These are phyloP conservation scores for Elasticomyces elasticus DNA, from an alignment of 495 filamentous ascomycete species.

Conservation along the genomic window DNA sequence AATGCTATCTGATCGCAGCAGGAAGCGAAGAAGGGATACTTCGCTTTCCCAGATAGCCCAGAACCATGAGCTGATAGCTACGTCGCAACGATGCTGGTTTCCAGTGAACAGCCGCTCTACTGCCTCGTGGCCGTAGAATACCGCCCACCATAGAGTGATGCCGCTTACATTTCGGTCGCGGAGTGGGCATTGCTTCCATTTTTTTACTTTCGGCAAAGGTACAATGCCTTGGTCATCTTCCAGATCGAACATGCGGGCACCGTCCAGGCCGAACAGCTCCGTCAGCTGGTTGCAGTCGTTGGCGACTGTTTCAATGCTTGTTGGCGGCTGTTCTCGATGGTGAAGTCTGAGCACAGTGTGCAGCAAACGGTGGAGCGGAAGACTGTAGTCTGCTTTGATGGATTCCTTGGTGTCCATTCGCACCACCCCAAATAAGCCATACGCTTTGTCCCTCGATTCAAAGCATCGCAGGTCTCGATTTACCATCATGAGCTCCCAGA, in stretches of 20 bases:
- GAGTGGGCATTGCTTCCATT: not conserved
- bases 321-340: not conserved
- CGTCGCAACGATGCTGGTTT: too few relatives aligned
- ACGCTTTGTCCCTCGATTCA: not conserved
- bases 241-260: not conserved
- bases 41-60: not conserved
- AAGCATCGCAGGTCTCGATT: not conserved
- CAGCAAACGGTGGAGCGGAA: not conserved
- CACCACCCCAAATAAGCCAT: not conserved
- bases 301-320: not conserved
- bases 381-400: not conserved
- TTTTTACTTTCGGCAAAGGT: not conserved
- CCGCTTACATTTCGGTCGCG: not conserved
- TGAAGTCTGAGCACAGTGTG: not conserved
- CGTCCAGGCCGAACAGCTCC: not conserved
- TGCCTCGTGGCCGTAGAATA: not conserved
- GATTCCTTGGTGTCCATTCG: not conserved
- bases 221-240: not conserved
- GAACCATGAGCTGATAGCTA: not conserved
- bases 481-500: not conserved
- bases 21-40: not conserved
- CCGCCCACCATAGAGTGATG: not conserved
- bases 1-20: not conserved
- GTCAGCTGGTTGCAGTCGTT: not conserved
- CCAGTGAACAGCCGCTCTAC: not conserved